Conservation (phyloP, 441 rosid genomes). For the Geranium incanum region DNA sequence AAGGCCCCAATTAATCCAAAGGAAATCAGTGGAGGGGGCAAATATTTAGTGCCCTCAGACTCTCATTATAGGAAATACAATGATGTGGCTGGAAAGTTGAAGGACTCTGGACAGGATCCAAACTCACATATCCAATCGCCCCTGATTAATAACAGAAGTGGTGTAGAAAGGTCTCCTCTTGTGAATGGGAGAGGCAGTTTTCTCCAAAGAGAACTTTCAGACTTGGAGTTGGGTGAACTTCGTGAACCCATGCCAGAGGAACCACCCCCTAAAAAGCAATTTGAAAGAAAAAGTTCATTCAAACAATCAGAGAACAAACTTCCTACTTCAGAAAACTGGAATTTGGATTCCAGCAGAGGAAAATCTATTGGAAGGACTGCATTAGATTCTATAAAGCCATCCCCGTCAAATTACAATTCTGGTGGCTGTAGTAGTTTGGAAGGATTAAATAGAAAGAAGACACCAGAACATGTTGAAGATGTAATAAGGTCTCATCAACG, state of each 20-base stretch:
- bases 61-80: conserved; percentile 38
- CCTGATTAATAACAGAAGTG: no score
- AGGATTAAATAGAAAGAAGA: no score
- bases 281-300: conserved; percentile 57
- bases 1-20: no score
- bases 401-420: conserved; percentile 14
- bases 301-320: conserved; percentile 49
- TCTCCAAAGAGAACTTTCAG: conserved; percentile 73
- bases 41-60: conserved; percentile 41
- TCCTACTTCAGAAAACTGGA: conserved; percentile 50
- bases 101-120: conserved; percentile 46
- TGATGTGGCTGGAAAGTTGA: conserved; percentile 48
- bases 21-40: conserved; percentile 46
- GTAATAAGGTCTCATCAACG: conserved; percentile 35
- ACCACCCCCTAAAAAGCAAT: conserved; percentile 40
- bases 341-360: conserved; percentile 42
- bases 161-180: conserved; percentile 23
- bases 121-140: conserved; percentile 33
- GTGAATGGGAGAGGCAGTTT: conserved; percentile 41
- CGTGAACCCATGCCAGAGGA: conserved; percentile 61
- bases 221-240: conserved; percentile 90
- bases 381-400: conserved; percentile 22
- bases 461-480: conserved; percentile 32
- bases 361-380: conserved; percentile 47
- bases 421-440: no score